phyloP scores from a whole-genome alignment of 441 rosid species.

The Erodium moschatum region DNA sequence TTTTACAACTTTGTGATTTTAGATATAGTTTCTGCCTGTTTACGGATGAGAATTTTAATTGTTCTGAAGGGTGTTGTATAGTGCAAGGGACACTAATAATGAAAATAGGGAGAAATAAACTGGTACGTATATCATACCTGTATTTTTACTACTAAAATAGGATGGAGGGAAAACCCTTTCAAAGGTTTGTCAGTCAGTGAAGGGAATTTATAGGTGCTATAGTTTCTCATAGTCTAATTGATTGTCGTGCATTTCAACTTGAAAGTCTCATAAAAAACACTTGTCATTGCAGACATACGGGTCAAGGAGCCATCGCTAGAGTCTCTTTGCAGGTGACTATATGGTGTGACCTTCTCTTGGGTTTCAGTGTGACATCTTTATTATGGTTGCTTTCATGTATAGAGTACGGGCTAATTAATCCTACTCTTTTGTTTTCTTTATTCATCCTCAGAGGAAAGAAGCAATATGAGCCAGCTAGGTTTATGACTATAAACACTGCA shows the following conservation, averaged over 20 bases:
- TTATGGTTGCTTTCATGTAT: not conserved
- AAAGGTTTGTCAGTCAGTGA: not conserved
- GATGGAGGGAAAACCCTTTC: not conserved
- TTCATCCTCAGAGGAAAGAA: constrained; percentile 53
- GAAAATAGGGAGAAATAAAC: not conserved
- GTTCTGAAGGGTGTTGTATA: not conserved
- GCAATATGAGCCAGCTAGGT: constrained; percentile 76
- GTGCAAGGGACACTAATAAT: not conserved
- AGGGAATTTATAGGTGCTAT: not conserved
- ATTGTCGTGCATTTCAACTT: constrained; percentile 5
- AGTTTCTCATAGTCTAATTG: not conserved
- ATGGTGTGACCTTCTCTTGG: not conserved
- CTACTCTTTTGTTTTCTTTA: not conserved
- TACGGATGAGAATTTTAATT: not conserved
- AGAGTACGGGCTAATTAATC: not conserved
- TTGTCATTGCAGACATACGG: constrained; percentile 51
- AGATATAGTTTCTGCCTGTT: no score
- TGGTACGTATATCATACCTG: not conserved
- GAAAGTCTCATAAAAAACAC: not conserved
- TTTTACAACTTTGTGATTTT: no score
- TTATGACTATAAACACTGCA: constrained; percentile 71
- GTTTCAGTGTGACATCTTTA: not conserved
- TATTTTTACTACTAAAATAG: not conserved
- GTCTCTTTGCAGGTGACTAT: constrained; percentile 61
- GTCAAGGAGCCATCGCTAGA: constrained; percentile 91